These are phyloP conservation scores for Coriolopsis trogii DNA, from an alignment of 1,284 basidiomycete genomes.

Conservation along the genomic window DNA sequence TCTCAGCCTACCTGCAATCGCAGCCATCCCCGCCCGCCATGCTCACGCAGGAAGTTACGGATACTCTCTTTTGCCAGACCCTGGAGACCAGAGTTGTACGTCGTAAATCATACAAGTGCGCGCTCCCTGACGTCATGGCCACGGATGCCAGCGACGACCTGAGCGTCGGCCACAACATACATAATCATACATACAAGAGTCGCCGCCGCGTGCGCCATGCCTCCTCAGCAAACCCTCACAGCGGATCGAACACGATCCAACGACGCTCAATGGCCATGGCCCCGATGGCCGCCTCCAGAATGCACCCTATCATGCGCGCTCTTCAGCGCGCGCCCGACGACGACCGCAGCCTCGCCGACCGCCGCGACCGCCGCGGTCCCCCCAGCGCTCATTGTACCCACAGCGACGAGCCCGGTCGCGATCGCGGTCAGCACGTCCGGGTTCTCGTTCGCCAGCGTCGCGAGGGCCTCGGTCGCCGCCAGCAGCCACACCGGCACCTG, in stretches of 20 bases:
- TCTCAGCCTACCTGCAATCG: too few relatives aligned
- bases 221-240: too few relatives aligned
- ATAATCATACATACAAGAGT: too few relatives aligned
- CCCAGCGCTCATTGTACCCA: conserved; percentile 61
- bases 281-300: background rate
- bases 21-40: too few relatives aligned
- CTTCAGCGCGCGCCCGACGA: conserved; percentile 21
- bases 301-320: conserved; percentile 18
- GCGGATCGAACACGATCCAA: background rate
- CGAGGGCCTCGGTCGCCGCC: conserved; percentile 68
- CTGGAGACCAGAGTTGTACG: too few relatives aligned
- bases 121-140: too few relatives aligned
- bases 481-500: conserved; percentile 72
- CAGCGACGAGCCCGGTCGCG: conserved; percentile 72
- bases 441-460: conserved; percentile 66
- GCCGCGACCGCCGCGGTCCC: conserved; percentile 19
- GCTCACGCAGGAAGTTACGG: too few relatives aligned
- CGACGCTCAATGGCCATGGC: background rate
- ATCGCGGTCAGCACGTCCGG: conserved; percentile 69
- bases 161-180: too few relatives aligned
- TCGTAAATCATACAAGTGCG: too few relatives aligned
- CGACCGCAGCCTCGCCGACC: conserved; percentile 20
- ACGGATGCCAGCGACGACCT: too few relatives aligned
- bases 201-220: too few relatives aligned
- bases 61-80: too few relatives aligned